phyloP scores from a whole-genome alignment of 305 asterid genomes.

The Fraxinus sp. region DNA sequence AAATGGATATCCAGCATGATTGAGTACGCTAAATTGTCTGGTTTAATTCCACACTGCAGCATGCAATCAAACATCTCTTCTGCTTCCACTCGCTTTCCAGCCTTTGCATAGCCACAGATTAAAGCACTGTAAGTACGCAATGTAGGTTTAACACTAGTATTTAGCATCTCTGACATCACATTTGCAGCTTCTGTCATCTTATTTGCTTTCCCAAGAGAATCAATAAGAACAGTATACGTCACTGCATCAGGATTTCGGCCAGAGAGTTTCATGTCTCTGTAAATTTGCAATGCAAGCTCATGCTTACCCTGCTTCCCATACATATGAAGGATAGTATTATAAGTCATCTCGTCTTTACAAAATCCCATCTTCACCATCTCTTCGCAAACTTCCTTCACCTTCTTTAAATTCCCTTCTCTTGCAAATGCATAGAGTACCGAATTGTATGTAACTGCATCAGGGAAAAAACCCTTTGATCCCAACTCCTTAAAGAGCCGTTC shows the following conservation, averaged over 20 bases:
- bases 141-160: slow-evolving; percentile 67
- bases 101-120: slow-evolving; percentile 87
- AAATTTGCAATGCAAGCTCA: slow-evolving; percentile 66
- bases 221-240: slow-evolving; percentile 86
- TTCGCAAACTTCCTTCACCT: slow-evolving; percentile 66
- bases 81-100: slow-evolving; percentile 70
- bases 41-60: slow-evolving; percentile 79
- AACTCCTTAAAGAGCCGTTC: slow-evolving; percentile 69
- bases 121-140: slow-evolving; percentile 85
- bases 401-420: slow-evolving; percentile 70
- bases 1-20: slow-evolving; percentile 75
- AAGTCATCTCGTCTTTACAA: slow-evolving; percentile 86
- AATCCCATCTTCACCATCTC: slow-evolving; percentile 85
- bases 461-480: slow-evolving; percentile 61
- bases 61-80: slow-evolving; percentile 69
- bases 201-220: slow-evolving; percentile 80
- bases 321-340: slow-evolving; percentile 80
- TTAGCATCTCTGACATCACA: slow-evolving; percentile 86
- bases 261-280: slow-evolving; percentile 62
- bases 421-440: slow-evolving; percentile 87
- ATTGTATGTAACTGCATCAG: slow-evolving; percentile 93
- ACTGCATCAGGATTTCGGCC: slow-evolving; percentile 87
- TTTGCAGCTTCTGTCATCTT: slow-evolving; percentile 74
- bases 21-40: slow-evolving; percentile 79
- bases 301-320: slow-evolving; percentile 73